Evolutionary conservation across 805 yeast genomes (phyloP).

Genomic region (Candida awuae): DNA sequence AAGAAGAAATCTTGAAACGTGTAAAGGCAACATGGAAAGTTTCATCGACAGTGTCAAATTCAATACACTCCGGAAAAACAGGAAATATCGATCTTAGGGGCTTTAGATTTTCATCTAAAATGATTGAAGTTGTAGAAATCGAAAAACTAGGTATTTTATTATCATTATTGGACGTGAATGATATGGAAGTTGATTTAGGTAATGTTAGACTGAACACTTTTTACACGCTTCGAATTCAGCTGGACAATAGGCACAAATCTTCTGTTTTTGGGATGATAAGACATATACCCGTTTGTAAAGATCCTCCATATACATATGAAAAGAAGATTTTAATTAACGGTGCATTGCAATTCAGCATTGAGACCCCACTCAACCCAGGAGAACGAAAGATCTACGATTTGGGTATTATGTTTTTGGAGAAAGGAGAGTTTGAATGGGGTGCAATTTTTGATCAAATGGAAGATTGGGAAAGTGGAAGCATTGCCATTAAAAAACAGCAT

Average conservation of each 20-base stretch:
- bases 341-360: constrained; percentile 48
- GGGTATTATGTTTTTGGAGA: constrained; percentile 59
- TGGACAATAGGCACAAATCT: constrained; percentile 40
- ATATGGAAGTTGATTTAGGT: constrained; percentile 14
- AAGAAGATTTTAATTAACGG: constrained; percentile 67
- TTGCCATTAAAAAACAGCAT: constrained; percentile 27
- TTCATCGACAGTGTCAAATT: constrained; percentile 20
- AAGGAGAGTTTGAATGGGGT: constrained; percentile 82
- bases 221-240: constrained; percentile 40
- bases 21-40: constrained; percentile 62
- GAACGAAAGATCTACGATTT: constrained; percentile 36
- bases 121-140: constrained; percentile 48
- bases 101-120: constrained; percentile 50
- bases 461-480: constrained; percentile 18
- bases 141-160: constrained; percentile 41
- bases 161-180: constrained; percentile 18
- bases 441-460: constrained; percentile 43
- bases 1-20: constrained; percentile 52
- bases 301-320: constrained; percentile 32
- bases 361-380: constrained; percentile 35
- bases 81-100: constrained; percentile 65
- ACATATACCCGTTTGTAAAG: constrained; percentile 41
- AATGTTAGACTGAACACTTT: constrained; percentile 39
- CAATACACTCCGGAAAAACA: constrained; percentile 26
- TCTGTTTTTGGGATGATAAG: constrained; percentile 49